A percentile compares a stretch with the other conserved stretches of the same genome.
Evolutionary conservation across 768 basidiomycete genomes (phyloP).

Genomic region (Calocera viscosa): DNA sequence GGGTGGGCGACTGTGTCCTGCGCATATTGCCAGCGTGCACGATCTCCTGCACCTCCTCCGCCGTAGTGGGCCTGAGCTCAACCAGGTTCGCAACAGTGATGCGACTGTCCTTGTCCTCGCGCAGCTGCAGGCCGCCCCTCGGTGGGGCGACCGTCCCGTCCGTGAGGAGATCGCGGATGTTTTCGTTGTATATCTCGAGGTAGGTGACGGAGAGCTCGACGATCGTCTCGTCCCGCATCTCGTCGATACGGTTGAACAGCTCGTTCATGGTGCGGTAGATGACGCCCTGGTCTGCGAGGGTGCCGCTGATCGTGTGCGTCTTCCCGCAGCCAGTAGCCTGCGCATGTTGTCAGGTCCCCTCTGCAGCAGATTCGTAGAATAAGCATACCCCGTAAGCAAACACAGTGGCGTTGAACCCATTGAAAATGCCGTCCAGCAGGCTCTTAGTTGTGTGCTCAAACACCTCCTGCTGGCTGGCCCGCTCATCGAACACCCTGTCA

Average conservation of each 20-base stretch:
- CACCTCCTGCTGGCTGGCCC: constrained; percentile 72
- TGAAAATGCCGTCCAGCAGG: constrained; percentile 68
- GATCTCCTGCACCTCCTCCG: constrained; percentile 89
- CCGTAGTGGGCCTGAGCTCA: constrained; percentile 64
- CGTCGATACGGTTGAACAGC: constrained; percentile 85
- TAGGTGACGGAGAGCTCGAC: constrained; percentile 87
- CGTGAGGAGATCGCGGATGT: constrained; percentile 85
- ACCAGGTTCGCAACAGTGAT: constrained; percentile 81
- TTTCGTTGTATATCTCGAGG: constrained; percentile 98
- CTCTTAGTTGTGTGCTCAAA: constrained; percentile 79
- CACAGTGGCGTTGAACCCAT: constrained; percentile 93
- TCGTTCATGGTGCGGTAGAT: constrained; percentile 97
- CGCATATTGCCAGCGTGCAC: constrained; percentile 80
- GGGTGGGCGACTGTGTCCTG: constrained; percentile 85
- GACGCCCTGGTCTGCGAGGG: constrained; percentile 74
- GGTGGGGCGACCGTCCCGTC: constrained; percentile 50
- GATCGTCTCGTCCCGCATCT: constrained; percentile 71
- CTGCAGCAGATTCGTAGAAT: not conserved
- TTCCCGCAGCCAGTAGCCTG: constrained; percentile 99
- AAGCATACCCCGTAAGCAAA: constrained; percentile 91
- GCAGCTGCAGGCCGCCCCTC: constrained; percentile 79
- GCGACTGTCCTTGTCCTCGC: constrained; percentile 69
- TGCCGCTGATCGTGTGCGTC: constrained; percentile 96
- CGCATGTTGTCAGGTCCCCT: not conserved
- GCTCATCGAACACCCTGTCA: constrained; percentile 78